Evolutionary conservation across 1,284 basidiomycete genomes (phyloP), one percentile per base, ranked within the genome.

Genomic region (Coniferiporia weirii): DNA sequence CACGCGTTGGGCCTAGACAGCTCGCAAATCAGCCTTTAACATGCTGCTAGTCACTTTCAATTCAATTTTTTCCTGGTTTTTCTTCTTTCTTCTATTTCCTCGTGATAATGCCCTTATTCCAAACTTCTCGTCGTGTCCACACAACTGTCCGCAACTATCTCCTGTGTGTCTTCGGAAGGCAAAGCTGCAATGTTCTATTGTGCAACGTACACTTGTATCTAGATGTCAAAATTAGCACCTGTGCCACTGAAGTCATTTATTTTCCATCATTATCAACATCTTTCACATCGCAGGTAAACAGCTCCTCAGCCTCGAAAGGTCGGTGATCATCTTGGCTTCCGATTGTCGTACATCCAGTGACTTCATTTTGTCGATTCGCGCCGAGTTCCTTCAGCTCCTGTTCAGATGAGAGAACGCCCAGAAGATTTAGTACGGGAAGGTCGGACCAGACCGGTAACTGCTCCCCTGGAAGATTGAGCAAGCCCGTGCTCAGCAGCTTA

Each of bases 1-100:
- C 85, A 93, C 69, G 90, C 92, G 44, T 76, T 95, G 53, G 89
- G 90, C 38, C 75, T 94, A 72, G 91, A 94, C 73, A 90, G 87
- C 69, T 87, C 87, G 66, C 88, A 90, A 73, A 89, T 91, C 67
- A 77, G 81, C 70, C 70, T 88, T 73, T 87, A 64, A 67, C 4
- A 12, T 1, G 34, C 32, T 46, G 35, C 20, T 27, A 5, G 46
- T 49, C 9, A 9, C 38, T n/a, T 55, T 43, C 43, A 56, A 56
- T 55, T 44, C 63, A 46, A 48, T 54, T 46, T 51, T 56, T 59
- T 51, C 54, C 56, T 50, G 56, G 61, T 58, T 64, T 40, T 58
- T 48, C 35, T 38, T 59, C 50, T 63, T 58, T 60, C 45, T 61
- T 35, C 45, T 61, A 61, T 51, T 27, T 55, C 53, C 52, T 73